phyloP scores from a whole-genome alignment of 2,329 filamentous ascomycete species.

The Hypoxylon sp. region DNA sequence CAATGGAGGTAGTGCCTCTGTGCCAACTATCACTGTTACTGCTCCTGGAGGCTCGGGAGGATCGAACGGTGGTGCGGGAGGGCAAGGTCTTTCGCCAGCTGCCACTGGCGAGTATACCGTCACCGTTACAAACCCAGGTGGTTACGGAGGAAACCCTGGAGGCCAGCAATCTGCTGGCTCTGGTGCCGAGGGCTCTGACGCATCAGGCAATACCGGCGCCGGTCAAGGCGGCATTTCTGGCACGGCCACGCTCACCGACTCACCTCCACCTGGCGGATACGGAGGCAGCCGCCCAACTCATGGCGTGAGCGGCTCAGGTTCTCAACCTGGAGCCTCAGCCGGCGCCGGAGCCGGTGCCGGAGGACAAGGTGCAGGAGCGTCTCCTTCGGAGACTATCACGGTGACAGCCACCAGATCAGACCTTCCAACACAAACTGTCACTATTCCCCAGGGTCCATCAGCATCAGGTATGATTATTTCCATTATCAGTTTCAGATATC shows the following conservation, averaged over 20 bases:
- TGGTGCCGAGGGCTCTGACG: slow-evolving; percentile 16
- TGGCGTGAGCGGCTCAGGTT: slow-evolving; percentile 36
- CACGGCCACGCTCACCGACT: slow-evolving; percentile 18
- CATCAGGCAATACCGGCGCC: slow-evolving; percentile 25
- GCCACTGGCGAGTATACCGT: slow-evolving; percentile 38
- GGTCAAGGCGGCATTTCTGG: slow-evolving; percentile 29
- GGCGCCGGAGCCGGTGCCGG: slow-evolving; percentile 34
- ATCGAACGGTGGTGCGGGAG: slow-evolving; percentile 39
- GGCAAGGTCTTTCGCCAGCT: slow-evolving; percentile 39
- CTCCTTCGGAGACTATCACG: slow-evolving; percentile 15
- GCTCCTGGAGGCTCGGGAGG: slow-evolving; percentile 39
- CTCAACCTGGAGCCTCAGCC: slow-evolving; percentile 39
- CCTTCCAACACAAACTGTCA: slow-evolving; percentile 36
- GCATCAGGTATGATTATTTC: slow-evolving; percentile 33
- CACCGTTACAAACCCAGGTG: slow-evolving; percentile 31
- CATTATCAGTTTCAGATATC: not conserved
- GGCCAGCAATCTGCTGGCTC: slow-evolving; percentile 23
- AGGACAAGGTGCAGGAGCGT: slow-evolving; percentile 25
- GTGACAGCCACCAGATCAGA: slow-evolving; percentile 32
- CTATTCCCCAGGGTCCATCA: slow-evolving; percentile 29
- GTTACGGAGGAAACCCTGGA: slow-evolving; percentile 35
- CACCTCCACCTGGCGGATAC: slow-evolving; percentile 46
- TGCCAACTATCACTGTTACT: slow-evolving; percentile 49
- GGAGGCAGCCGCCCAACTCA: slow-evolving; percentile 43
- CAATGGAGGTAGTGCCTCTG: slow-evolving; percentile 38